These are phyloP conservation scores for Mallotus nudiflorus DNA, from an alignment of 345 rosid species.

Conservation along the genomic window DNA sequence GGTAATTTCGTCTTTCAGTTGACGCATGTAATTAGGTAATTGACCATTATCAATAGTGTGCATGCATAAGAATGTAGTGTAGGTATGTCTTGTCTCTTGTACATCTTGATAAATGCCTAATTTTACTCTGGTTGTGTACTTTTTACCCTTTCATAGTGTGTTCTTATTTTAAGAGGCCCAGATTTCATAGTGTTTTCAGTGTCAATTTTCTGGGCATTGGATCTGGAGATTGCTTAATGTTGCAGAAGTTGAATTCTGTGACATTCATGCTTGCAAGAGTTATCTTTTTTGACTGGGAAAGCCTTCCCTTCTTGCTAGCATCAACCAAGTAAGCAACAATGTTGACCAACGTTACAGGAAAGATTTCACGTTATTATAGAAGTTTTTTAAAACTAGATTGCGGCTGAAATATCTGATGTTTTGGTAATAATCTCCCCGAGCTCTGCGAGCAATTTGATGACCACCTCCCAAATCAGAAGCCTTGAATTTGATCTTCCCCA, in stretches of 20 bases:
- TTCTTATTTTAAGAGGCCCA: conserved; percentile 19
- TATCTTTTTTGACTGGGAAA: too few species aligned
- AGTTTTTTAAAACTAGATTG: too few species aligned
- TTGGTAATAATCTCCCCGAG: conserved; percentile 66
- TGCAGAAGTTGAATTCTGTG: too few species aligned
- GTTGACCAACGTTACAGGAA: neutral
- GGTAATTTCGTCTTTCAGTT: neutral
- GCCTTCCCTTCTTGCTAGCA: neutral
- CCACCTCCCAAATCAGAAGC: conserved; percentile 87
- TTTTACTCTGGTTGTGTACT: neutral
- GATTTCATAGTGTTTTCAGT: neutral
- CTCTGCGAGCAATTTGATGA: conserved; percentile 77
- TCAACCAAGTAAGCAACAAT: neutral
- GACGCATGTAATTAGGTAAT: neutral
- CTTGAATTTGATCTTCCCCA: conserved; percentile 77
- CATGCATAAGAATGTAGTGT: neutral
- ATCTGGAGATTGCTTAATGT: neutral
- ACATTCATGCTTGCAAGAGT: too few species aligned
- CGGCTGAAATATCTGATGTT: too few species aligned
- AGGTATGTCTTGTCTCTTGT: conserved; percentile 11
- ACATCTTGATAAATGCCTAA: conserved; percentile 23
- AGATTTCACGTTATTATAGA: too few species aligned
- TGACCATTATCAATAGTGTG: conserved; percentile 22
- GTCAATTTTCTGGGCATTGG: neutral
- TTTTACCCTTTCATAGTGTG: conserved; percentile 17